phyloP scores from a whole-genome alignment of 1,284 basidiomycete species.

The Dichomitus squalens region DNA sequence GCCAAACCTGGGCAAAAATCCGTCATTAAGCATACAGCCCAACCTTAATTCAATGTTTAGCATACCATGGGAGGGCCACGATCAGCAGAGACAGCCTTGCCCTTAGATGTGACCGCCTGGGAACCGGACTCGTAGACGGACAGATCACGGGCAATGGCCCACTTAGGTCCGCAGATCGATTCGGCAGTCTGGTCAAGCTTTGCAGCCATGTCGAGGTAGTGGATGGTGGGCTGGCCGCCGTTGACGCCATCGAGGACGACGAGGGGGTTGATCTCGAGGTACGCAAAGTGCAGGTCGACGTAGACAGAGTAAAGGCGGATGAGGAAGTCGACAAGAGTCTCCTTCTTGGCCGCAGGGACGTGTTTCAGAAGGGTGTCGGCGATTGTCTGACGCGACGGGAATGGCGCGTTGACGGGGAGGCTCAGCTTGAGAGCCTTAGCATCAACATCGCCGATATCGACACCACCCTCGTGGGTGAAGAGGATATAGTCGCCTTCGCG shows the following conservation, averaged over 20 bases:
- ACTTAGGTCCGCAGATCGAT: conserved; percentile 97
- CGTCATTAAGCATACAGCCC: conserved; percentile 12
- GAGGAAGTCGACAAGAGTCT: conserved; percentile 91
- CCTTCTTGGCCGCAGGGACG: conserved; percentile 82
- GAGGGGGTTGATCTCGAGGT: conserved; percentile 99
- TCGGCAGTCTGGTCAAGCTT: conserved; percentile 99
- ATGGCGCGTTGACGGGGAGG: conserved; percentile 76
- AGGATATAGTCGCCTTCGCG: conserved; percentile 96
- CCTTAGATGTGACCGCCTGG: conserved; percentile 44
- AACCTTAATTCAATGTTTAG: conserved; percentile 16
- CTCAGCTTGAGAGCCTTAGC: conserved; percentile 94
- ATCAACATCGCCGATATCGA: conserved; percentile 98
- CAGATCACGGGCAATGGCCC: conserved; percentile 95
- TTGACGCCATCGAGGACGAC: conserved; percentile 88
- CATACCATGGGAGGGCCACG: conserved; percentile 94
- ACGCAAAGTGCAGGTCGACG: conserved; percentile 97
- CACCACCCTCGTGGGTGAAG: conserved; percentile 99
- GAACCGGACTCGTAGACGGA: conserved; percentile 64
- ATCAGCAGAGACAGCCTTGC: conserved; percentile 73
- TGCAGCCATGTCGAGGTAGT: conserved; percentile 99
- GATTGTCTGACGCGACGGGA: conserved; percentile 83
- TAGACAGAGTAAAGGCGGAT: conserved; percentile 96
- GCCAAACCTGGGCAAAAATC: conserved; percentile 67
- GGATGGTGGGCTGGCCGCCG: conserved; percentile 78
- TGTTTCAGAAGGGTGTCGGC: conserved; percentile 76